phyloP scores from a whole-genome alignment of 306 rosid genomes.

The peach (Prunus persica) region Prunus_persica_NCBIv2 NC_034012.1:3703001-3703500 shows the following conservation, averaged over 20 bases:
- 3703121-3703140: not conserved
- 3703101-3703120: constrained; percentile 8
- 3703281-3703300: not conserved
- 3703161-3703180: not conserved
- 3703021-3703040: constrained; percentile 77
- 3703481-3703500: not conserved
- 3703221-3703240: not conserved
- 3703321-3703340: not conserved
- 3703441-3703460: not conserved
- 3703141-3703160: not conserved
- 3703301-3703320: constrained; percentile 4
- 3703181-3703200: not conserved
- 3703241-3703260: not conserved
- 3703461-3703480: not conserved
- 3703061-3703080: constrained; percentile 99
- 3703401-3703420: not conserved
- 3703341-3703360: not conserved
- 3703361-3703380: not conserved
- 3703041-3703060: constrained; percentile 94
- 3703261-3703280: not conserved
- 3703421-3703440: not conserved
- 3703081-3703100: constrained; percentile 96
- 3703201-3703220: not conserved
- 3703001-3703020: constrained; percentile 77
- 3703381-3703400: not conserved